Evolutionary conservation across 1,284 basidiomycete species (phyloP).

Genomic region (Prillingera fragicola): DNA sequence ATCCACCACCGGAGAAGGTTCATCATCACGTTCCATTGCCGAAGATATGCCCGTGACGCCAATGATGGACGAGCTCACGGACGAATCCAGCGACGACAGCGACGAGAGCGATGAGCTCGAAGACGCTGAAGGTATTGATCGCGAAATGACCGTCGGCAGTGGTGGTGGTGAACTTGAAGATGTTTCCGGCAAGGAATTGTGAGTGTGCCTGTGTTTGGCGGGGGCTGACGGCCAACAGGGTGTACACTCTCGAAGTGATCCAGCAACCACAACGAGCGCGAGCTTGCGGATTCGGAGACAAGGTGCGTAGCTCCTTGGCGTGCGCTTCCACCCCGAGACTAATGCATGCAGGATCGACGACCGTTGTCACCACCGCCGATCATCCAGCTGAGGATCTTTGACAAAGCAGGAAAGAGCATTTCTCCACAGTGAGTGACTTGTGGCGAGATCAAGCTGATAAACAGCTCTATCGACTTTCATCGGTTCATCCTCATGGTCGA

Average conservation of each 20-base stretch:
- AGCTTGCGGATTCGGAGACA: slow-evolving; percentile 92
- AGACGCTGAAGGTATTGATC: slow-evolving; percentile 8
- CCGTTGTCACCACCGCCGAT: slow-evolving; percentile 85
- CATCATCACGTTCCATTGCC: no score
- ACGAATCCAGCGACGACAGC: slow-evolving; percentile 8
- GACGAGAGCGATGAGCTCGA: slow-evolving; percentile 15
- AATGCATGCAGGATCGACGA: slow-evolving; percentile 64
- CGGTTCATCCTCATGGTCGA: slow-evolving; percentile 85
- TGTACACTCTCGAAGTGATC: slow-evolving; percentile 73
- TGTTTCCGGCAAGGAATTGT: slow-evolving; percentile 3
- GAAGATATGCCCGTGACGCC: no score
- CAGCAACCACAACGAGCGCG: slow-evolving; percentile 81
- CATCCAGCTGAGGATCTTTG: slow-evolving; percentile 39
- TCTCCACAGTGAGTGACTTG: slow-evolving; percentile 63
- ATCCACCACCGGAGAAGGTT: background rate
- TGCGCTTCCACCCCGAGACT: background rate
- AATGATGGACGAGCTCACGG: slow-evolving; percentile 6
- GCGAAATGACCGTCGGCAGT: slow-evolving; percentile 5
- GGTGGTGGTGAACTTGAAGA: background rate
- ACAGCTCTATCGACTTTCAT: slow-evolving; percentile 71
- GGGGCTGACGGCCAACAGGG: slow-evolving; percentile 49
- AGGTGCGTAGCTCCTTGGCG: slow-evolving; percentile 54
- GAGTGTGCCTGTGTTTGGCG: background rate
- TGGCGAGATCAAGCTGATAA: background rate
- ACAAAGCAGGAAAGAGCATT: slow-evolving; percentile 58